Conservation (phyloP, 306 rosid species). For the Medicago truncatula region MtrunA17r5.0-ANR NC_053045.1:33090501-33091000, state of each 20-base stretch:
- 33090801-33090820: not conserved
- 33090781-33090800: slow-evolving; percentile 24
- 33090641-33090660: slow-evolving; percentile 72
- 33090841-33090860: no score
- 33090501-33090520: slow-evolving; percentile 22
- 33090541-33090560: slow-evolving; percentile 34
- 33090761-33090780: no score
- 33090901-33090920: no score
- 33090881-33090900: no score
- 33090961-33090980: no score
- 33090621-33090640: slow-evolving; percentile 42
- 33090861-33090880: no score
- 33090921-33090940: no score
- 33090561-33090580: slow-evolving; percentile 18
- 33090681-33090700: slow-evolving; percentile 18
- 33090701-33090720: not conserved
- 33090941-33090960: no score
- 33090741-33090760: not conserved
- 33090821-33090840: not conserved
- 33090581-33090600: slow-evolving; percentile 54
- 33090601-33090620: slow-evolving; percentile 31
- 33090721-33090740: slow-evolving; percentile 32
- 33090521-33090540: slow-evolving; percentile 43
- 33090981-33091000: no score
- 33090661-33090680: slow-evolving; percentile 39